These are phyloP conservation scores for Fusarium falciforme DNA, from an alignment of 2,329 filamentous ascomycete genomes.

Conservation along the genomic window DNA sequence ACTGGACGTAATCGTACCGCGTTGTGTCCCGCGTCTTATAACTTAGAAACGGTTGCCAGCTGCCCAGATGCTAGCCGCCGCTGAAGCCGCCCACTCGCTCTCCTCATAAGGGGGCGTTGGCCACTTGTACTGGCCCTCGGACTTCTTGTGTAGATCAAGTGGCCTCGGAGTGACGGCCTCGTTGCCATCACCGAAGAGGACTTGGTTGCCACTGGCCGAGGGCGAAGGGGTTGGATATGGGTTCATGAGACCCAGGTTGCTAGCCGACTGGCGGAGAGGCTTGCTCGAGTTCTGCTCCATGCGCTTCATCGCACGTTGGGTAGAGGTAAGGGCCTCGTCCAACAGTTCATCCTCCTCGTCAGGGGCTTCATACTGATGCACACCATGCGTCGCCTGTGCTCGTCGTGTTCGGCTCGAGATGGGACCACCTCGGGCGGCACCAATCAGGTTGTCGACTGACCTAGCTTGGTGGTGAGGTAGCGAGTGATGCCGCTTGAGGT, in stretches of 20 bases:
- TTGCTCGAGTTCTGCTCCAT: conserved; percentile 64
- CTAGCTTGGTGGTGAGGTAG: conserved; percentile 71
- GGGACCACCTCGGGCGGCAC: conserved; percentile 68
- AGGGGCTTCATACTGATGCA: conserved; percentile 90
- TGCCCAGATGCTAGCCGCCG: conserved; percentile 84
- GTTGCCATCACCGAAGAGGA: conserved; percentile 76
- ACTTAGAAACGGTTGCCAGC: conserved; percentile 71
- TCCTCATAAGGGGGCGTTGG: conserved; percentile 96
- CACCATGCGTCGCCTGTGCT: conserved; percentile 78
- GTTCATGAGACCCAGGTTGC: conserved; percentile 68
- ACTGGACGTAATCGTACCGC: conserved; percentile 40
- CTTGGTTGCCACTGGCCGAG: conserved; percentile 84
- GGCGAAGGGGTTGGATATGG: conserved; percentile 77
- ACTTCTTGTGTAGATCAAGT: conserved; percentile 73
- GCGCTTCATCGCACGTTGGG: conserved; percentile 78
- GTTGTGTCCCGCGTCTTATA: conserved; percentile 4
- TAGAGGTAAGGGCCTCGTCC: conserved; percentile 86
- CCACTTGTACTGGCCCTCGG: conserved; percentile 75
- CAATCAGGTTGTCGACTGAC: conserved; percentile 72
- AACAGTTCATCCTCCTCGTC: conserved; percentile 97
- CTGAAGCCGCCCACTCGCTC: conserved; percentile 87
- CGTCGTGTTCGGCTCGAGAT: conserved; percentile 84
- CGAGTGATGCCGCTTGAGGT: conserved; percentile 74
- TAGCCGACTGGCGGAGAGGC: conserved; percentile 70
- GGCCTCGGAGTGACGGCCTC: conserved; percentile 76